Evolutionary conservation across 345 rosid species (phyloP).

Genomic region (Raphanus raphanistrum): DNA sequence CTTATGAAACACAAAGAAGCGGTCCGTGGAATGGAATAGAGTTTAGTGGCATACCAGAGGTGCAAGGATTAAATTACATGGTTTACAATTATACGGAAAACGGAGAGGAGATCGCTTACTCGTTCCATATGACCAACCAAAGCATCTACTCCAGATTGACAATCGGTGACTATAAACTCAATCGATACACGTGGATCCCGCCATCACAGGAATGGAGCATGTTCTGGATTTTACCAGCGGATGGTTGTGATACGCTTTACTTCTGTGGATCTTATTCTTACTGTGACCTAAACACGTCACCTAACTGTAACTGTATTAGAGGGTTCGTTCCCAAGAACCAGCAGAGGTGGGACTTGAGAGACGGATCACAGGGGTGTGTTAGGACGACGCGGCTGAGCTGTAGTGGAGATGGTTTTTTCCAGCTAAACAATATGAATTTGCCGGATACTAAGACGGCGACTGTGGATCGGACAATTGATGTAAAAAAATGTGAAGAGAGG

Average conservation of each 20-base stretch:
- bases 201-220: not conserved
- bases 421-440: not conserved
- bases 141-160: not conserved
- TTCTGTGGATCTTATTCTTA: not conserved
- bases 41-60: not conserved
- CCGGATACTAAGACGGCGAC: not conserved
- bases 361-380: not conserved
- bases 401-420: not conserved
- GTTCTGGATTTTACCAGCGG: not conserved
- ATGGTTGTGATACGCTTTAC: not conserved
- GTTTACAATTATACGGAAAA: not conserved
- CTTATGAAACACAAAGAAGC: not conserved
- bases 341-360: not conserved
- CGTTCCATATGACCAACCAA: not conserved
- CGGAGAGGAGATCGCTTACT: not conserved
- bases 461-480: not conserved
- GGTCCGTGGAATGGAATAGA: not conserved
- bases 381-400: not conserved
- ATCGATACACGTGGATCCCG: not conserved
- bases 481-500: not conserved
- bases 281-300: not conserved
- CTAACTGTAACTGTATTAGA: not conserved
- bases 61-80: not conserved
- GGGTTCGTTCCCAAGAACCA: not conserved
- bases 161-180: not conserved